phyloP scores from a whole-genome alignment of 768 basidiomycete genomes.

The Collybia sp. region DNA sequence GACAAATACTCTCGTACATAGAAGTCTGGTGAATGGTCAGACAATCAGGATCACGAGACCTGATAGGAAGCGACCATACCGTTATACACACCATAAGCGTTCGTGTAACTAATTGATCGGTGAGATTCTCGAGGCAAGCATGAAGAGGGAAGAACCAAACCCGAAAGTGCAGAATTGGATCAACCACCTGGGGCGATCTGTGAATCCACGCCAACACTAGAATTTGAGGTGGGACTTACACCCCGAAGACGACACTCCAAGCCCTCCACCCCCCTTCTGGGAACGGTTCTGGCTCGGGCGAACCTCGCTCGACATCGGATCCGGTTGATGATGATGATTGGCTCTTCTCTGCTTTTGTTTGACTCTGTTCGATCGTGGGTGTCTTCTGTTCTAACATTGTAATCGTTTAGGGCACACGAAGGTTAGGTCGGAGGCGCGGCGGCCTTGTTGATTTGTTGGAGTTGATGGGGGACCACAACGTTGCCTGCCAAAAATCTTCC shows the following conservation, averaged over 20 bases:
- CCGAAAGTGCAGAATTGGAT: conserved; percentile 20
- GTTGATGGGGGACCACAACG: too few relatives aligned
- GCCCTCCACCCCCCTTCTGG: conserved; percentile 18
- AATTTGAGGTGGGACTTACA: conserved; percentile 10
- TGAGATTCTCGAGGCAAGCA: not conserved
- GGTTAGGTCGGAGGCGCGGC: too few relatives aligned
- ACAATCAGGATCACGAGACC: conserved; percentile 4
- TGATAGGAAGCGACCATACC: not conserved
- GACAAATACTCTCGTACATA: conserved; percentile 18
- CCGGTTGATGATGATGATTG: too few relatives aligned
- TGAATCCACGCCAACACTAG: not conserved
- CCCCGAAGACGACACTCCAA: conserved; percentile 19
- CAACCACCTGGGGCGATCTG: conserved; percentile 10
- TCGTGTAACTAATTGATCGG: not conserved
- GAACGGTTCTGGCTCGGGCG: conserved; percentile 2
- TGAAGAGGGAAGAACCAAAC: conserved; percentile 1
- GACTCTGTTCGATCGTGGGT: too few relatives aligned
- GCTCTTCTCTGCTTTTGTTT: too few relatives aligned
- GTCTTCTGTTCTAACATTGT: too few relatives aligned
- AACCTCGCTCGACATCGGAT: too few relatives aligned
- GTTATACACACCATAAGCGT: not conserved
- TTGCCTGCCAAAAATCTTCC: too few relatives aligned
- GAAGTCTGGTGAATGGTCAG: conserved; percentile 12
- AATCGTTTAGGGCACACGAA: too few relatives aligned
- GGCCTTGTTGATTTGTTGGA: too few relatives aligned